Evolutionary conservation across 192 early-diverging fungal genomes (phyloP).

Genomic region (Coemansia aciculifera): DNA sequence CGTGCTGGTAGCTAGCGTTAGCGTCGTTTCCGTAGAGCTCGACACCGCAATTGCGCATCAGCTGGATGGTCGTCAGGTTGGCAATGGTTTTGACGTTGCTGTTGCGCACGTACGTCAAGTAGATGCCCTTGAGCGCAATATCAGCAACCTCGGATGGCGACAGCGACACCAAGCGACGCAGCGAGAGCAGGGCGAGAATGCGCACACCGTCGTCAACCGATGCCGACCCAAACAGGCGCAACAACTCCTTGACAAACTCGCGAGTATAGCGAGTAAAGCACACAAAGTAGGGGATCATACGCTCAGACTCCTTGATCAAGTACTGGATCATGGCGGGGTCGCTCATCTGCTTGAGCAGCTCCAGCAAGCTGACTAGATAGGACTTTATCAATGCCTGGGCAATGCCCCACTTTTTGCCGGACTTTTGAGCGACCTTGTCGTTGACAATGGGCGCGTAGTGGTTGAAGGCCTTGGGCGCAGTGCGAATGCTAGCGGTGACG

Average conservation of each 20-base stretch:
- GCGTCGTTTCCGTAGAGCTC: slow-evolving; percentile 82
- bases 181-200: slow-evolving; percentile 80
- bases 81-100: slow-evolving; percentile 76
- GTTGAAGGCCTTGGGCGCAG: slow-evolving; percentile 67
- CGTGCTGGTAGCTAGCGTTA: slow-evolving; percentile 85
- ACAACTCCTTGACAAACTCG: slow-evolving; percentile 69
- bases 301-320: slow-evolving; percentile 79
- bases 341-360: slow-evolving; percentile 79
- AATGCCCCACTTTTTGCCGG: slow-evolving; percentile 67
- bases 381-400: slow-evolving; percentile 80
- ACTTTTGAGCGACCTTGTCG: slow-evolving; percentile 34
- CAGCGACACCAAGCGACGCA: slow-evolving; percentile 69
- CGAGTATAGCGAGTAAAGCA: slow-evolving; percentile 81
- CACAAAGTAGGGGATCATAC: slow-evolving; percentile 71
- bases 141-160: slow-evolving; percentile 63
- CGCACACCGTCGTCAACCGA: slow-evolving; percentile 68
- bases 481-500: slow-evolving; percentile 70
- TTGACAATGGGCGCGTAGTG: slow-evolving; percentile 60
- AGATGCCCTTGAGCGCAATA: slow-evolving; percentile 74
- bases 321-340: slow-evolving; percentile 83
- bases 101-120: slow-evolving; percentile 76
- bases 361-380: slow-evolving; percentile 71
- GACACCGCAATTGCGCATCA: slow-evolving; percentile 92
- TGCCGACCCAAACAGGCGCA: slow-evolving; percentile 57
- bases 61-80: slow-evolving; percentile 80